Percentiles rank a stretch among this genome's conserved stretches.
Evolutionary conservation across 2,329 filamentous ascomycete species (phyloP).

Genomic region (Aspergillus sp.): DNA sequence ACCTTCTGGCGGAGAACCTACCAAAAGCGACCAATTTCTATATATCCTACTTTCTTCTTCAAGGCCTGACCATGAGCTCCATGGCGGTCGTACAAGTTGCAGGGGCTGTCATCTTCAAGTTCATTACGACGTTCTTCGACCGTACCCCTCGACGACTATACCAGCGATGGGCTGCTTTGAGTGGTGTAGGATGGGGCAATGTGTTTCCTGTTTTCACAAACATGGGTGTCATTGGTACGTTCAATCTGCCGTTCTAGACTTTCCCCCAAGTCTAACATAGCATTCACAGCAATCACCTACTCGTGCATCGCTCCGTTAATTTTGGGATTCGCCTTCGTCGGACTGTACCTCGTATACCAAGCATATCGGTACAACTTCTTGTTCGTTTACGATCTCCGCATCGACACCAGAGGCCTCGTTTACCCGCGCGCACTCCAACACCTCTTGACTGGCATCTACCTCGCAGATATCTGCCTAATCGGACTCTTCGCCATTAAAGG

Average conservation of each 20-base stretch:
- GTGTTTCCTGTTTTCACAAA: slow-evolving; percentile 77
- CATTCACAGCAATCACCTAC: slow-evolving; percentile 71
- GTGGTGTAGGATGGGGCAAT: slow-evolving; percentile 80
- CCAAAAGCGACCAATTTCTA: slow-evolving; percentile 93
- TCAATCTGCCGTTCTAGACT: background rate
- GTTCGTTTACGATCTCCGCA: slow-evolving; percentile 76
- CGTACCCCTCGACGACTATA: slow-evolving; percentile 73
- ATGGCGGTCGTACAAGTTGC: slow-evolving; percentile 70
- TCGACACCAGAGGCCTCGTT: slow-evolving; percentile 86
- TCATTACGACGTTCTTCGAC: slow-evolving; percentile 72
- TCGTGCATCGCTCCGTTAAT: slow-evolving; percentile 84
- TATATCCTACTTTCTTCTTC: slow-evolving; percentile 90
- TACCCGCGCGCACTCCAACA: slow-evolving; percentile 86
- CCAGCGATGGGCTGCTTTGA: slow-evolving; percentile 70
- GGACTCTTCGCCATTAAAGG: slow-evolving; percentile 75
- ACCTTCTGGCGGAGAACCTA: slow-evolving; percentile 70
- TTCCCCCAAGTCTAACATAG: background rate
- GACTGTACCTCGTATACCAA: slow-evolving; percentile 77
- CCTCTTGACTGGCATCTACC: slow-evolving; percentile 78
- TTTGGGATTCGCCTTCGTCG: slow-evolving; percentile 75
- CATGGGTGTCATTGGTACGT: slow-evolving; percentile 75
- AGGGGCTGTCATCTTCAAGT: slow-evolving; percentile 70
- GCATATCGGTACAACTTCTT: slow-evolving; percentile 89
- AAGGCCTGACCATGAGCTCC: slow-evolving; percentile 77
- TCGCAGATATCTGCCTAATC: slow-evolving; percentile 80